These are phyloP conservation scores for Eurotiales sp. DNA, from an alignment of 2,329 filamentous ascomycete genomes.

Conservation along the genomic window DNA sequence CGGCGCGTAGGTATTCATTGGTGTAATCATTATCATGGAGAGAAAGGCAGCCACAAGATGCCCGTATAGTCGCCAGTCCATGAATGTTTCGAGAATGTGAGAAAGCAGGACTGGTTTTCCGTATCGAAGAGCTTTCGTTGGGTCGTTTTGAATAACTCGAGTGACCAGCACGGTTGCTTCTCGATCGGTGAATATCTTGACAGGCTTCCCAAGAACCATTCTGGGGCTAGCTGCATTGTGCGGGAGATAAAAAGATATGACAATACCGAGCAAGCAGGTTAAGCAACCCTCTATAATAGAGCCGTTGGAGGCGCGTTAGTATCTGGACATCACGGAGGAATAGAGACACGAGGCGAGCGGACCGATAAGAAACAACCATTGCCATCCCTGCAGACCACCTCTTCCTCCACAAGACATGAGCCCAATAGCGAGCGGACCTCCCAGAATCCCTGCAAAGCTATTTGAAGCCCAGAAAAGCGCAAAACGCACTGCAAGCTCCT, in stretches of 20 bases:
- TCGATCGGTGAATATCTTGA: conserved; percentile 17
- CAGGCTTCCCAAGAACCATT: conserved; percentile 14
- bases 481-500: conserved; percentile 19
- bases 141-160: conserved; percentile 8
- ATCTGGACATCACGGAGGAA: no score
- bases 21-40: conserved; percentile 15
- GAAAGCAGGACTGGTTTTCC: conserved; percentile 1
- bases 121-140: conserved; percentile 8
- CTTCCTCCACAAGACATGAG: conserved; percentile 6
- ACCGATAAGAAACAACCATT: conserved; percentile 14
- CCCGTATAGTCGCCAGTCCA: conserved; percentile 13
- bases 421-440: conserved; percentile 9
- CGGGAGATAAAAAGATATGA: conserved; percentile 21
- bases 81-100: conserved; percentile 10
- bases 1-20: conserved; percentile 46
- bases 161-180: conserved; percentile 17
- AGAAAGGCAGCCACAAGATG: conserved; percentile 14
- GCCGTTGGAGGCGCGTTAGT: no score
- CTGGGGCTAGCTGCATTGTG: conserved; percentile 23
- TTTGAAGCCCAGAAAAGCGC: conserved; percentile 12
- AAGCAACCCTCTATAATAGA: conserved; percentile 8
- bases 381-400: conserved; percentile 9
- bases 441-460: conserved; percentile 11
- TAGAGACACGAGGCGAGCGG: no score
- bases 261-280: conserved; percentile 9